A percentile compares a stretch with the other conserved stretches of the same genome.
Evolutionary conservation across 306 rosid species (phyloP).

Genomic region (Ochetophila trinervis): DNA sequence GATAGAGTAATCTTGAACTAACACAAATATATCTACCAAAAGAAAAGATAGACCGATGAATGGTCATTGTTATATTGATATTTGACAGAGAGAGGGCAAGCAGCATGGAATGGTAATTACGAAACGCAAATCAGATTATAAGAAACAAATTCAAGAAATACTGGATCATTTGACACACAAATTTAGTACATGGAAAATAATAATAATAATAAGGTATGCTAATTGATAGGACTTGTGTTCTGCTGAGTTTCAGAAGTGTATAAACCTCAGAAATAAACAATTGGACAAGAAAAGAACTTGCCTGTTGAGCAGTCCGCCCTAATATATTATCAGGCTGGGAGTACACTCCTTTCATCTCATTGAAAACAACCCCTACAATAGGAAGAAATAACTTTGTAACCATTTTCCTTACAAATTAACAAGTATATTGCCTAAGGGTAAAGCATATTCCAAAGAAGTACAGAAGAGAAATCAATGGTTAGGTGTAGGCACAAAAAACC

Average conservation of each 20-base stretch:
- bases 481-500: background rate
- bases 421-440: background rate
- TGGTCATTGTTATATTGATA: too few species aligned
- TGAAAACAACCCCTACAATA: conserved; percentile 88
- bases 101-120: background rate
- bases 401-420: background rate
- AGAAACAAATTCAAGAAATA: background rate
- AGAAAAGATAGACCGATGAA: too few species aligned
- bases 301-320: conserved; percentile 89
- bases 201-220: background rate
- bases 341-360: conserved; percentile 99
- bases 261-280: conserved; percentile 13
- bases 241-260: background rate
- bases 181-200: background rate
- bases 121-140: too few species aligned
- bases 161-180: background rate
- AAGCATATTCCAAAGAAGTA: conserved; percentile 3
- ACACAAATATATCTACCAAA: too few species aligned
- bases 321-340: conserved; percentile 94
- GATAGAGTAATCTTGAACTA: too few species aligned
- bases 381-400: conserved; percentile 10
- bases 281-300: conserved; percentile 32
- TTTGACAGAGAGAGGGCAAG: background rate
- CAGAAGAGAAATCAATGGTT: background rate
- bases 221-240: conserved; percentile 4